Conservation (phyloP, 2,329 filamentous ascomycete species). For the Talaromyces sp. region DNA sequence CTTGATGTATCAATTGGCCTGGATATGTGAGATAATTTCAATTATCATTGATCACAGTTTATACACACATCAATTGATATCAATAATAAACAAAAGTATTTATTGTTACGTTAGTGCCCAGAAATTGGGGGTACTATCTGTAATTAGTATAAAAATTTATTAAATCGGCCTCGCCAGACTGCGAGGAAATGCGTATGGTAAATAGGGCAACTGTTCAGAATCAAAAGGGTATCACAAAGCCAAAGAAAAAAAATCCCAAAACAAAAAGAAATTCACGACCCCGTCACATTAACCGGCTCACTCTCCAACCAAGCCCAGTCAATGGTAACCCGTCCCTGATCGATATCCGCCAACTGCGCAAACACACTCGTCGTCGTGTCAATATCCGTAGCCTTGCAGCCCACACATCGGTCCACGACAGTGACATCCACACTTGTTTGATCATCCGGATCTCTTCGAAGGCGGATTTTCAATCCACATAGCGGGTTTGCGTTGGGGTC, state of each 20-base stretch:
- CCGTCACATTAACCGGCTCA: constrained; percentile 22
- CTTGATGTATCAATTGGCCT: no score
- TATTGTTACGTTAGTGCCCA: no score
- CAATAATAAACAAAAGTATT: no score
- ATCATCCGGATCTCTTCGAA: constrained; percentile 47
- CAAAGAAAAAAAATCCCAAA: not conserved
- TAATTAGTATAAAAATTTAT: no score
- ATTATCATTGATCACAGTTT: no score
- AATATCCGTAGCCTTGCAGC: constrained; percentile 46
- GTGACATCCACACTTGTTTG: constrained; percentile 53
- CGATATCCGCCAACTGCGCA: constrained; percentile 42
- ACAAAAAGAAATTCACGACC: not conserved
- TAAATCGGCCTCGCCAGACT: not conserved
- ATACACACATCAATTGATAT: no score
- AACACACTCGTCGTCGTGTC: constrained; percentile 49
- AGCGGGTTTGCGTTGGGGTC: constrained; percentile 63
- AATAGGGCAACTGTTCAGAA: not conserved
- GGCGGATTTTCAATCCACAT: constrained; percentile 63
- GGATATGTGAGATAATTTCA: no score
- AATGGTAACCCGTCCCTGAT: constrained; percentile 44
- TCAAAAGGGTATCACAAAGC: not conserved
- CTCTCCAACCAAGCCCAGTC: constrained; percentile 50
- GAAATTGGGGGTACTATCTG: not conserved
- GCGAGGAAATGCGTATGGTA: not conserved
- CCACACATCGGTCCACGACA: constrained; percentile 64